Evolutionary conservation across 1,284 basidiomycete genomes (phyloP), one percentile per base, ranked within the genome.

Genomic region (Rhizopogon hawkerae): DNA sequence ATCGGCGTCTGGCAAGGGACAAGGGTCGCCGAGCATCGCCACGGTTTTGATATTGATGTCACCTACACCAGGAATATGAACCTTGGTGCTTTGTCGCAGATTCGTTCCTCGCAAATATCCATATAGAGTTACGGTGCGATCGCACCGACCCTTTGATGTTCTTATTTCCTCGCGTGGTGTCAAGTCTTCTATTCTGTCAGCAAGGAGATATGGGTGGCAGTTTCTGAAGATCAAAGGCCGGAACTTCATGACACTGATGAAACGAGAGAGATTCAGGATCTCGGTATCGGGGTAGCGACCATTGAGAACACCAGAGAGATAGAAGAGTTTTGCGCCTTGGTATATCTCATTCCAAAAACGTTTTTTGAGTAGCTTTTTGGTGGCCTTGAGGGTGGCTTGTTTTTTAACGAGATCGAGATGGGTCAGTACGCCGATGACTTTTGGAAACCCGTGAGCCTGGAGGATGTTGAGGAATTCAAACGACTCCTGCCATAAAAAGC

Each of bases 271-370:
- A 61, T 98, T 97, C 60, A 94, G 81, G 59, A 98, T 94, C 70
- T 98, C 96, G 21, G 81, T 83, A 68, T 99, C 96, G 18, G 96
- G 96, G 64, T 99, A 99, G 34, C 96, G 89, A 10, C 95, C 95
- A 60, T 99, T 98, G 58, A 98, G 80, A 38, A 99, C 92, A 13
- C 96, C 96, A 0, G 92, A 95, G 42, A 98, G 85, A 67, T 98
- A 98, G 72, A 98, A 98, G 13, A 99, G 83, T 67, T 98, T 98
- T 41, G 96, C 95, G 45, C 96, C 96, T 64, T 94, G 89, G 68
- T 98, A 98, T 13, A 98, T 97, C 68, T 99, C 96, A 0, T 95
- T 93, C 95, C 96, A 99, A 73, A 99, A 99, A n/a, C 96, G 89
- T 66, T 92, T 95, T 71, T 98, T 99, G 41, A 99, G 79, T 0